Evolutionary conservation across 768 basidiomycete species (phyloP), one percentile per base, ranked within the genome.

Genomic region (Terana coerulea): DNA sequence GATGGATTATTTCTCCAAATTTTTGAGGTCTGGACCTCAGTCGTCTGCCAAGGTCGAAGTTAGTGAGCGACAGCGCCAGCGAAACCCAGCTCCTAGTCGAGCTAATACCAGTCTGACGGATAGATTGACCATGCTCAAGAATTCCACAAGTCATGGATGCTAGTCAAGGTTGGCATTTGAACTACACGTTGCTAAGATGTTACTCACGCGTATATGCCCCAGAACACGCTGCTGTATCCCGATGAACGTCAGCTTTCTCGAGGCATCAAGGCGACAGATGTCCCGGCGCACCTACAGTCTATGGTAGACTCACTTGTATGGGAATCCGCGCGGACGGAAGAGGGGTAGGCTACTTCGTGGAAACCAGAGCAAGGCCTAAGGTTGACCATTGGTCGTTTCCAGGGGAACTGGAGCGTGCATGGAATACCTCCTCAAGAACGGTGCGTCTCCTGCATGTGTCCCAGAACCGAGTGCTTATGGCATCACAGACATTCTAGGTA

Each of bases 1-100:
- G 31, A 91, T 91, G 88, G 88, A 91, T 61, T 92, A 91, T 66
- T 92, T 93, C 63, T 86, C 88, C 47, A 90, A 88, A 64, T 91
- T 91, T 62, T 72, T 92, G 47, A 69, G 63, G 63, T 73, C 69
- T 61, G 72, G 61, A 53, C 72, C 53, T 68, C 81, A 70, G 56
- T 72, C 60, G 22, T 67, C 59, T 55, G 77, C 52, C 8, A 88
- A 83, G 62, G 64, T 70, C 0, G 66, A 72, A 36, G 72, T 82
- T 17, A 22, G 59, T 51, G 21, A 43, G 35, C 34, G n/a, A n/a
- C 34, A 29, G 19, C 21, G 12, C 46, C 33, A 4, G 5, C 17
- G 6, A 5, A 21, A 19, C 30, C 29, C 26, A n/a, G n/a, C n/a
- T n/a, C n/a, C n/a, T 47, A 11, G 31, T 43, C 3, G 9, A 11